Base-by-base conservation (phyloP, 768 basidiomycete species). In the Auricularia sp. region DNA sequence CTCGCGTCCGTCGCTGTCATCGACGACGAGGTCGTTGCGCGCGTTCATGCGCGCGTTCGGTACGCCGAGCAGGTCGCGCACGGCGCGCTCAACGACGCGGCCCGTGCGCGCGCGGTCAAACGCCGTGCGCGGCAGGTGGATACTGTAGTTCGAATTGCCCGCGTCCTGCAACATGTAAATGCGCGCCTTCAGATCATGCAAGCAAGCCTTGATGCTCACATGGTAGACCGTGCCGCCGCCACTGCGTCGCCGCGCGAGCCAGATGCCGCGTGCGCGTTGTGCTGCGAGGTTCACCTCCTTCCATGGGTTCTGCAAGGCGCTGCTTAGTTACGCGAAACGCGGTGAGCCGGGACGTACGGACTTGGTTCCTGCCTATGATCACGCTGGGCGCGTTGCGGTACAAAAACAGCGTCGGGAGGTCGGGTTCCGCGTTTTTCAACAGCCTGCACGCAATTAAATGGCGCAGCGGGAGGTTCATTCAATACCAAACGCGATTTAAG, bases 201-300 rank as follows among this genome's bases (percentile, higher is more conserved):
- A 51, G n/a, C 34, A 29, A 29, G 29, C 29, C 33, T 44, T 21
- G 34, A 18, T 59, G 79, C 89, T 62, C 72, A 96, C 96, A 76
- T 99, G 96, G 74, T 90, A 99, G 3, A 99, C 96, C 0, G 96
- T 92, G 13, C 96, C 96, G 16, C 96, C 96, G 7, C 96, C 97
- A 69, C 93, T 95, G 64, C 89, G 80, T 64, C 96, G 80, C 47
- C 96, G 80, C 37, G 98, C 82, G 71, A 92, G 90, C 0, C 91
- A 91, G 18, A 94, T 81, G 3, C 78, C 79, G 1, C 67, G 78
- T 74, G 74, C 65, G 11, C 76, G 74, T 5, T 94, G 78, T 1
- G 83, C 80, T 5, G 72, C 67, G 61, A 95, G 81, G 70, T 96
- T 95, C 69, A 94, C 86, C 72, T 99, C 96, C 73, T 93, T 97